Evolutionary conservation across 176 grass and related monocot species (phyloP), one percentile per base, ranked within the genome.

Genomic region (Melocanna baccifera): DNA sequence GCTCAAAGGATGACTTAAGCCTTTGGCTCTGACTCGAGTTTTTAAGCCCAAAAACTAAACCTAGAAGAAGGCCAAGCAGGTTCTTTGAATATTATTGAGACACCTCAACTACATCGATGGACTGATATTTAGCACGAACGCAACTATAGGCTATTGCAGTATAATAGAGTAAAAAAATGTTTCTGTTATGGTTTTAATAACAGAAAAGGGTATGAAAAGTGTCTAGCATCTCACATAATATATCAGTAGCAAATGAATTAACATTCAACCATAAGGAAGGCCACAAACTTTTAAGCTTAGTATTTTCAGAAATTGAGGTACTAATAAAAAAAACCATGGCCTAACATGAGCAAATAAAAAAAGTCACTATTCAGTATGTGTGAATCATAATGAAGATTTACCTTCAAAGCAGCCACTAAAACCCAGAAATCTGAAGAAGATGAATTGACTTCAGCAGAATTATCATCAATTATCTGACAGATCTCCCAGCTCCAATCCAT

Each of bases 351-450:
- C 15, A 64, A 39, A 62, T 64, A 45, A 34, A 12, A 66, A 1
- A 81, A 51, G 7, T 28, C 34, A 5, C 10, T 8, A 61, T 42
- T 18, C 6, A 34, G 3, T 45, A 81, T 18, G 43, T 28, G 22
- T 22, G 16, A 77, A 87, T 58, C 25, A 84, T 13, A 70, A 63
- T 62, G 40, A 26, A 83, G 40, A 68, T 23, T 25, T 84, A 98
- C 96, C 96, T 98, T 98, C 64, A 95, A 93, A 86, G 96, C 96
- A 88, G 96, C 85, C 41, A 98, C 93, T 92, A 98, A 92, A 88
- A 98, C 80, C 93, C 93, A 98, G 78, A 98, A 98, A 90, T 98
- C 91, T 79, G 93, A 70, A 14, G 96, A 95, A 85, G 77, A 90
- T 43, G 88, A 85, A 71, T 87, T 85, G 26, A 95, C 91, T 91